Evolutionary conservation across 306 rosid genomes (phyloP).

Genomic region (Castanea mollissima): DNA sequence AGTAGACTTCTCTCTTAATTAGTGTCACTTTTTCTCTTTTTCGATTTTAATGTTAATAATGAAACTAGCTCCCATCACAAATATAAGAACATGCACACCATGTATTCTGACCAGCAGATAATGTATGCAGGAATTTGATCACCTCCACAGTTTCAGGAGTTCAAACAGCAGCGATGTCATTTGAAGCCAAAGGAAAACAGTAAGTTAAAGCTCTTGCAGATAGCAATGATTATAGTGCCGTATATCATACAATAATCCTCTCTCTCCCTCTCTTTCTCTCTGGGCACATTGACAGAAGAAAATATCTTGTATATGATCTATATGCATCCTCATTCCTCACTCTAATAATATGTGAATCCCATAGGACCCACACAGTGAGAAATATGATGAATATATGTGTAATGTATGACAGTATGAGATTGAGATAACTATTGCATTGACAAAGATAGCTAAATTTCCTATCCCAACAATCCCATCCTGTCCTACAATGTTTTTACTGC

Average conservation of each 20-base stretch:
- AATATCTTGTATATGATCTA: no score
- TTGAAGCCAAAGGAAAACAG: conserved; percentile 34
- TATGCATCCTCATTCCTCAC: no score
- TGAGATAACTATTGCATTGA: no score
- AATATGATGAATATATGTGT: no score
- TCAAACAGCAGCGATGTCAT: conserved; percentile 32
- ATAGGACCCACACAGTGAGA: background rate
- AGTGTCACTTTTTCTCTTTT: background rate
- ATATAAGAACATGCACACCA: background rate
- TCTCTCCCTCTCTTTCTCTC: background rate
- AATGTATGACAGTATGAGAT: no score
- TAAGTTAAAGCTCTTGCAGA: conserved; percentile 28
- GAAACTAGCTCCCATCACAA: background rate
- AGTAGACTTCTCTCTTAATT: background rate
- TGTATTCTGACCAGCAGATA: background rate
- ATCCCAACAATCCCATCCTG: no score
- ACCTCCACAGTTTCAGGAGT: conserved; percentile 47
- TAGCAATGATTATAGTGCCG: background rate
- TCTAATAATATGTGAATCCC: no score
- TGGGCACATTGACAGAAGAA: no score
- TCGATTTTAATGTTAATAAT: background rate
- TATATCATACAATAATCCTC: background rate
- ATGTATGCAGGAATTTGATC: conserved; percentile 39
- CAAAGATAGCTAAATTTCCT: no score
- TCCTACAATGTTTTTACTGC: no score